Evolutionary conservation across 495 filamentous ascomycete species (phyloP).

Genomic region (Aspergillus ellipticus): DNA sequence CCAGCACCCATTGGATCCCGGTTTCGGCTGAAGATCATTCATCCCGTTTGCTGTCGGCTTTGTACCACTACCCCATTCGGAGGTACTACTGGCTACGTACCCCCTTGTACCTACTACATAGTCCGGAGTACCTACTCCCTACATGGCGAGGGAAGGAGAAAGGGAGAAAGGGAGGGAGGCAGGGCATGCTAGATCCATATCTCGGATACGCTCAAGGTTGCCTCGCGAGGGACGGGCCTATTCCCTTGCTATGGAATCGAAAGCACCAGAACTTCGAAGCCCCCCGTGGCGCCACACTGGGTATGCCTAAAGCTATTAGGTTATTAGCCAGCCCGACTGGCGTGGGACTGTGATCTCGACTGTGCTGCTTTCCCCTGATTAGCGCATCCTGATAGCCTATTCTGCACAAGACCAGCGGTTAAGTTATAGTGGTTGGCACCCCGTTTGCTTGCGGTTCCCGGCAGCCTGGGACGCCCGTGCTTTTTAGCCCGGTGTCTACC

Average conservation of each 20-base stretch:
- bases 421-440: not conserved
- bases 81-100: not conserved
- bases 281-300: not conserved
- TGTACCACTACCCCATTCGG: not conserved
- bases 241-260: too few species aligned
- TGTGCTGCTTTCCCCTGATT: not conserved
- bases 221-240: too few species aligned
- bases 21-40: slow-evolving; percentile 19
- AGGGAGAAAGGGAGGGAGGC: too few species aligned
- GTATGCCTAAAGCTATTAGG: not conserved
- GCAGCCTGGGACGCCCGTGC: slow-evolving; percentile 23
- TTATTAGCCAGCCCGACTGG: not conserved
- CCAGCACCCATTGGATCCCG: slow-evolving; percentile 24
- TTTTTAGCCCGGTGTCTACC: slow-evolving; percentile 5
- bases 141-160: too few species aligned
- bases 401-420: not conserved
- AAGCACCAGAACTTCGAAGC: not conserved
- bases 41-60: not conserved
- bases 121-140: too few species aligned
- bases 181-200: too few species aligned
- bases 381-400: not conserved
- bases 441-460: slow-evolving; percentile 10
- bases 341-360: not conserved
- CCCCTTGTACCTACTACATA: slow-evolving; percentile 1
- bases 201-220: too few species aligned